phyloP scores from a whole-genome alignment of 1,284 basidiomycete species.

The Neolentinus lepideus region DNA sequence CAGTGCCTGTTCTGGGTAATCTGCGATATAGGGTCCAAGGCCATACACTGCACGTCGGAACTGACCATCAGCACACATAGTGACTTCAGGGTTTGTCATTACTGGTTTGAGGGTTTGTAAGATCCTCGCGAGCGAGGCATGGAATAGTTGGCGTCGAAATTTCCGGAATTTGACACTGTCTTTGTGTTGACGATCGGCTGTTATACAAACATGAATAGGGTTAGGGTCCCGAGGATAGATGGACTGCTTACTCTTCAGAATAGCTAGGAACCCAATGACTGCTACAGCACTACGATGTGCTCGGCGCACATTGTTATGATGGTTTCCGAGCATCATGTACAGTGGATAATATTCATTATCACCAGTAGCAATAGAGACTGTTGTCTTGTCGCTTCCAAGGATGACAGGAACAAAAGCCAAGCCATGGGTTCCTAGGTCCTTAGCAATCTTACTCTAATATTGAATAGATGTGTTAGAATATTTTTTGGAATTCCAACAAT shows the following conservation, averaged over 20 bases:
- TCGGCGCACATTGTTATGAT: conserved; percentile 13
- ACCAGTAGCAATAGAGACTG: conserved; percentile 14
- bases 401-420: conserved; percentile 16
- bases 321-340: conserved; percentile 13
- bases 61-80: conserved; percentile 17
- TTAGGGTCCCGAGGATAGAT: no score
- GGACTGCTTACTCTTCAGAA: conserved; percentile 17
- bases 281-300: conserved; percentile 15
- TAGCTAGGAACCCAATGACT: conserved; percentile 15
- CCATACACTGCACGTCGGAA: conserved; percentile 16
- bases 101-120: conserved; percentile 9
- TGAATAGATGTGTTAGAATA: neutral
- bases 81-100: conserved; percentile 16
- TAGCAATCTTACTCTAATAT: conserved; percentile 5
- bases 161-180: conserved; percentile 10
- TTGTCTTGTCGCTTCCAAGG: conserved; percentile 19
- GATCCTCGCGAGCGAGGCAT: conserved; percentile 11
- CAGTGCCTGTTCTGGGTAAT: conserved; percentile 22
- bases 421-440: conserved; percentile 11
- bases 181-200: conserved; percentile 10
- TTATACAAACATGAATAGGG: neutral
- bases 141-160: conserved; percentile 16
- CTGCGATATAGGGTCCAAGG: conserved; percentile 21
- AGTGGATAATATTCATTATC: conserved; percentile 15
- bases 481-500: neutral